Base-by-base conservation (phyloP, 768 basidiomycete genomes). In the Russula foetens region DNA sequence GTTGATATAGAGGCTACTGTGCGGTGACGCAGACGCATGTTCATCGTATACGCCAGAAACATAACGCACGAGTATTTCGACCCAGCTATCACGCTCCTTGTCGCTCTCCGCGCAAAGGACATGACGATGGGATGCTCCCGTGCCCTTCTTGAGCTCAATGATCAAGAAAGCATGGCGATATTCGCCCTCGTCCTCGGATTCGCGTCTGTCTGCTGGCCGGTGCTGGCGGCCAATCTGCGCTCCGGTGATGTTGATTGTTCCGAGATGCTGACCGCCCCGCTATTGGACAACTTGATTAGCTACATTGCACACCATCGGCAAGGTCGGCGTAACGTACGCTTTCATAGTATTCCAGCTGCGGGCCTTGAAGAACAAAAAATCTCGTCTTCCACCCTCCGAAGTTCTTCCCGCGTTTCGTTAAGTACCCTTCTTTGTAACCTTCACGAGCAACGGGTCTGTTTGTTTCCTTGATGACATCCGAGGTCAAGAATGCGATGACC, bases 371-470 rank as follows among this genome's bases (percentile, higher is more conserved):
- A 8, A 98, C 92, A 68, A 98, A 98, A 73, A 86, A 99, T 45
- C 97, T 81, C 26, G 92, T 92, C 70, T 96, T 95, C 96, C 92
- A 95, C 2, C 96, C 94, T 47, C 97, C 97, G 74, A 98, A 98
- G 69, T 92, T 97, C 77, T 98, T 93, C 23, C 95, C 95, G 59
- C 93, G 81, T 75, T 98, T 98, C 21, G 96, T 98, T 38, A 97
- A 76, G 71, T 96, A 96, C 17, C 95, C 96, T 72, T 96, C 92
- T 73, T 96, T 97, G 75, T 94, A 85, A 28, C 90, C 90, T 2
- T 79, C 79, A 69, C 89, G 87, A 76, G 83, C 82, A 21, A 89
- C 89, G 2, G 90, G 87, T 63, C 85, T 84, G 70, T 82, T 83
- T 47, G 85, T 76, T 64, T 86, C 85, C 35, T 84, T 84, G 38